phyloP scores from a whole-genome alignment of 768 basidiomycete genomes.

The Phlebiopsis flavidoalba region DNA sequence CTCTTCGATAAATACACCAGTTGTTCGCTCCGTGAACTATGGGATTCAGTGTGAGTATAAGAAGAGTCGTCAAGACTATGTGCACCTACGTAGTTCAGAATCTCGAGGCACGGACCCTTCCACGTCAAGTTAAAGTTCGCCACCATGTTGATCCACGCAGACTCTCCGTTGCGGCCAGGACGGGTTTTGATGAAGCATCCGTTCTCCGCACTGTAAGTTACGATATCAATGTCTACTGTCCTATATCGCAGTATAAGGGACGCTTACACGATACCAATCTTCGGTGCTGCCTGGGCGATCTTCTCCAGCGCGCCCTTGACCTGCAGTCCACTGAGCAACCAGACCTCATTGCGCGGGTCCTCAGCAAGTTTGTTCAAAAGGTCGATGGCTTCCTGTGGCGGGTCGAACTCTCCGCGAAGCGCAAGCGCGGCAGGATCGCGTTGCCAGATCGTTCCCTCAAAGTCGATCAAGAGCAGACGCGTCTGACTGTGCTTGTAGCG shows the following conservation, averaged over 20 bases:
- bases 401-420: slow-evolving; percentile 26
- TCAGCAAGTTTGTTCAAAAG: slow-evolving; percentile 54
- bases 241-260: background rate
- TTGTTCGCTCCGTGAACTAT: slow-evolving; percentile 86
- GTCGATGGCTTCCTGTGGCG: slow-evolving; percentile 35
- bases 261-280: slow-evolving; percentile 71
- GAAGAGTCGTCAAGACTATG: background rate
- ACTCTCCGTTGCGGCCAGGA: slow-evolving; percentile 22
- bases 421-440: slow-evolving; percentile 38
- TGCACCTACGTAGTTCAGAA: slow-evolving; percentile 70
- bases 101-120: slow-evolving; percentile 79
- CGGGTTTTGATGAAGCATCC: slow-evolving; percentile 77
- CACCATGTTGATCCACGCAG: slow-evolving; percentile 78
- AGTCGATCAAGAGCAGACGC: slow-evolving; percentile 68
- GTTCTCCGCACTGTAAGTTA: slow-evolving; percentile 65
- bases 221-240: background rate
- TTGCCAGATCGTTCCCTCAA: slow-evolving; percentile 78
- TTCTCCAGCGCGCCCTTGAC: slow-evolving; percentile 59
- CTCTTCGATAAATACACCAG: slow-evolving; percentile 80
- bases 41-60: background rate
- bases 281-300: slow-evolving; percentile 54
- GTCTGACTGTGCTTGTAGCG: slow-evolving; percentile 61
- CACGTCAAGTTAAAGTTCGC: slow-evolving; percentile 73
- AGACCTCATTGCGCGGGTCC: slow-evolving; percentile 70
- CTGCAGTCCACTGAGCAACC: slow-evolving; percentile 74